Evolutionary conservation across 352 stramenopile species (phyloP).

Genomic region (Phytophthora crassamura): DNA sequence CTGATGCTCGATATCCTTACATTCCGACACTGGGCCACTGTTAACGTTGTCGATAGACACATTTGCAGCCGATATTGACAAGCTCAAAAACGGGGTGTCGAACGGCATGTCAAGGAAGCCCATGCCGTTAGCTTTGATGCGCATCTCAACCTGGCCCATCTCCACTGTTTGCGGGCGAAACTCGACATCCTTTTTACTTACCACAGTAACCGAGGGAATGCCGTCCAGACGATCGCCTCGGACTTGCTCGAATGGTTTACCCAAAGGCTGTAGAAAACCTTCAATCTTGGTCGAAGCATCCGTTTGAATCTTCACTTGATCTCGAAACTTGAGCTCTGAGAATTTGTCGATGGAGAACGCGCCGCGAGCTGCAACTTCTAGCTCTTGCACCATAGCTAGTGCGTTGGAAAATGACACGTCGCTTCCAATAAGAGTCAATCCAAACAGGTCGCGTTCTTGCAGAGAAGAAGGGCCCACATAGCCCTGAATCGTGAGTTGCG

Average conservation of each 20-base stretch:
- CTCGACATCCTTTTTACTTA: slow-evolving; percentile 48
- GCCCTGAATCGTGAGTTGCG: slow-evolving; percentile 59
- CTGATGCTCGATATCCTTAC: slow-evolving; percentile 51
- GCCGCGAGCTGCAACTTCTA: slow-evolving; percentile 42
- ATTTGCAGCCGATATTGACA: slow-evolving; percentile 55
- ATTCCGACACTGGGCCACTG: slow-evolving; percentile 53
- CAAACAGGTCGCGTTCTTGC: slow-evolving; percentile 48
- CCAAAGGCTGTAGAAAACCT: slow-evolving; percentile 53
- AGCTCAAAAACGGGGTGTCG: slow-evolving; percentile 54
- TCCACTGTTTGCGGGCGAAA: slow-evolving; percentile 56
- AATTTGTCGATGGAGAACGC: slow-evolving; percentile 67
- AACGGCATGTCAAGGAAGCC: slow-evolving; percentile 62
- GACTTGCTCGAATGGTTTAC: slow-evolving; percentile 16
- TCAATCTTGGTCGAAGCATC: slow-evolving; percentile 41
- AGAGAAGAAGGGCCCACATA: slow-evolving; percentile 59
- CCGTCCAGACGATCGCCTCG: slow-evolving; percentile 11
- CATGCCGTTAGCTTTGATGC: slow-evolving; percentile 41
- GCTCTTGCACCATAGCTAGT: slow-evolving; percentile 45
- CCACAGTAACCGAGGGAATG: slow-evolving; percentile 36
- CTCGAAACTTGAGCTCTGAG: slow-evolving; percentile 69
- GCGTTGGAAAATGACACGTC: slow-evolving; percentile 64
- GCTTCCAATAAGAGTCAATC: slow-evolving; percentile 37
- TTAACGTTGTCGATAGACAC: slow-evolving; percentile 52
- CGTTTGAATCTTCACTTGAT: slow-evolving; percentile 39
- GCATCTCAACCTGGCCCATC: slow-evolving; percentile 47